A percentile compares a stretch with the other conserved stretches of the same genome.
phyloP scores from a whole-genome alignment of 1,284 basidiomycete species.

The Austroboletus novae-zelandiae region DNA sequence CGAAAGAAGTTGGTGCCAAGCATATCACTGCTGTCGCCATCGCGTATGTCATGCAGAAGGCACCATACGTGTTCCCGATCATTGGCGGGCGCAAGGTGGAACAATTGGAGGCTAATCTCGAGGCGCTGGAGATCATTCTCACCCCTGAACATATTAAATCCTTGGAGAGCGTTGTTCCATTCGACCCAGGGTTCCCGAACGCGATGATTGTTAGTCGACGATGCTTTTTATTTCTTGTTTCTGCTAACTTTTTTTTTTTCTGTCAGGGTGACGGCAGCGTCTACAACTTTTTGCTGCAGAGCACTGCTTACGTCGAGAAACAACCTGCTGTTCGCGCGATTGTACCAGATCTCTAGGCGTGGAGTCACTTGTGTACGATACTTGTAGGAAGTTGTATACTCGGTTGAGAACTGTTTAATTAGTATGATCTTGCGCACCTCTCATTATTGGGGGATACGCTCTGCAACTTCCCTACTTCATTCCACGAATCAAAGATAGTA shows the following conservation, averaged over 20 bases:
- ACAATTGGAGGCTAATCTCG: conserved; percentile 46
- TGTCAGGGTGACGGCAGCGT: conserved; percentile 29
- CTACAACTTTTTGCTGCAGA: conserved; percentile 5
- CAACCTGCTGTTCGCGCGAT: conserved; percentile 17
- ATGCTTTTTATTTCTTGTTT: neutral
- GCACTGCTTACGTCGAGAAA: conserved; percentile 25
- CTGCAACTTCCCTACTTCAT: neutral
- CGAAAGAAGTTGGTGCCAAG: conserved; percentile 21
- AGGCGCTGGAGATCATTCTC: conserved; percentile 44
- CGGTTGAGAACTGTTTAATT: too few species aligned
- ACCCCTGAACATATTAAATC: conserved; percentile 42
- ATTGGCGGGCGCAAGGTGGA: conserved; percentile 52
- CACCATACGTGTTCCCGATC: conserved; percentile 48
- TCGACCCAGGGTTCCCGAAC: conserved; percentile 45
- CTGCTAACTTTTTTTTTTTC: neutral
- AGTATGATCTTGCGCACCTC: too few species aligned
- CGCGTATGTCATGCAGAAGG: conserved; percentile 49
- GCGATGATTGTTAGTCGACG: conserved; percentile 37
- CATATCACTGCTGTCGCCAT: conserved; percentile 38
- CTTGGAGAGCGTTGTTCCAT: conserved; percentile 40
- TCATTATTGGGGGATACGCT: too few species aligned
- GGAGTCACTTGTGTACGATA: too few species aligned
- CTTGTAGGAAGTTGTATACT: too few species aligned
- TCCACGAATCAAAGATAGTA: neutral
- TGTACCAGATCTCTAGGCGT: conserved; percentile 7